Percentiles rank a stretch among this genome's conserved stretches.
Conservation (phyloP, 352 stramenopile genomes). For the Globisporangium orthogonon region DNA sequence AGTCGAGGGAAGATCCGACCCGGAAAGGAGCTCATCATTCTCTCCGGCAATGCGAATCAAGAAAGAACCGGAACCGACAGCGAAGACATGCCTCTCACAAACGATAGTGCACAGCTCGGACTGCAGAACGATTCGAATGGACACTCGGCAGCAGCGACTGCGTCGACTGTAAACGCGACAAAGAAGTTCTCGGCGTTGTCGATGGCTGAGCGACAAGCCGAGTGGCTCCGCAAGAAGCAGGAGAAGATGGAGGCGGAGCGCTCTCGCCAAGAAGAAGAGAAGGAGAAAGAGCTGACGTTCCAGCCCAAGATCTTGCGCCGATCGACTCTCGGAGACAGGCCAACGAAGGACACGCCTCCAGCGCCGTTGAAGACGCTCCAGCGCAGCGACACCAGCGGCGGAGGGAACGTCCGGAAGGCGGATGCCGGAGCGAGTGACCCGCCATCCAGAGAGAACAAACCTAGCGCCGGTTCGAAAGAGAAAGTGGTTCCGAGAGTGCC, state of each 20-base stretch:
- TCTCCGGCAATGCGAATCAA: slow-evolving; percentile 38
- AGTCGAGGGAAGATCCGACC: slow-evolving; percentile 68
- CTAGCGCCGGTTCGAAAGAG: slow-evolving; percentile 19
- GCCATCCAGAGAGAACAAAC: neutral
- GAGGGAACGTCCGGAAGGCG: slow-evolving; percentile 12
- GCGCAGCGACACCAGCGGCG: slow-evolving; percentile 11
- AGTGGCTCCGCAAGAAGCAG: slow-evolving; percentile 76
- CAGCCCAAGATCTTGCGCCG: slow-evolving; percentile 75
- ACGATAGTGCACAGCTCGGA: slow-evolving; percentile 12
- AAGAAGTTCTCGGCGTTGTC: slow-evolving; percentile 63
- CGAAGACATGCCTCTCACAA: slow-evolving; percentile 15
- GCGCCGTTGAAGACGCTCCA: slow-evolving; percentile 5
- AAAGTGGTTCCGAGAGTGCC: slow-evolving; percentile 32
- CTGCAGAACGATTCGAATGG: neutral
- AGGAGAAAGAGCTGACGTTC: slow-evolving; percentile 77
- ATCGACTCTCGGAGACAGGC: slow-evolving; percentile 44
- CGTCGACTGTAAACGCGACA: slow-evolving; percentile 5
- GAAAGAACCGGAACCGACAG: slow-evolving; percentile 16
- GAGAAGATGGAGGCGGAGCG: slow-evolving; percentile 66
- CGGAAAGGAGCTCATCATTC: slow-evolving; percentile 72
- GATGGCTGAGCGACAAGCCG: slow-evolving; percentile 73
- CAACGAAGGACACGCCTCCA: slow-evolving; percentile 17
- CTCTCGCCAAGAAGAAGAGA: slow-evolving; percentile 58
- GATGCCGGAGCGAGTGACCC: slow-evolving; percentile 5
- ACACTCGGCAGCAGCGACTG: neutral